These are phyloP conservation scores for Hypomontagnella monticulosa DNA, from an alignment of 495 filamentous ascomycete genomes.

Conservation along the genomic window DNA sequence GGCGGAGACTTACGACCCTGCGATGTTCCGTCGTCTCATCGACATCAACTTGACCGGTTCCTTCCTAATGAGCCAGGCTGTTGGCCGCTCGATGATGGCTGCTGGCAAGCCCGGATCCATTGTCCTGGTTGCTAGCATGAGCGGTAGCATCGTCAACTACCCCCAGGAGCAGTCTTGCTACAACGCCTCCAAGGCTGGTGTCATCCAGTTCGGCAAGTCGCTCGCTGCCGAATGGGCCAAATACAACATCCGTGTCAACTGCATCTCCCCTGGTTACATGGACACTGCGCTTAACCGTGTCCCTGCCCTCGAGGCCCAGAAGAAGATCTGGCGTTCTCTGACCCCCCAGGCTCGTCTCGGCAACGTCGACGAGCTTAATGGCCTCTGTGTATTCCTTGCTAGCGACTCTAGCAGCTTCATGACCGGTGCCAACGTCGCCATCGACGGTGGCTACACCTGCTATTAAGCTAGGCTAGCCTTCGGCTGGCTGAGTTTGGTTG, in stretches of 20 bases:
- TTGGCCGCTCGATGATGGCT: slow-evolving; percentile 72
- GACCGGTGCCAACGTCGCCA: slow-evolving; percentile 80
- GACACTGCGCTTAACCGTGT: slow-evolving; percentile 80
- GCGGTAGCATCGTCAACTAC: slow-evolving; percentile 79
- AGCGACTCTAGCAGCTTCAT: slow-evolving; percentile 79
- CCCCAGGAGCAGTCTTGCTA: slow-evolving; percentile 82
- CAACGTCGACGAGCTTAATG: slow-evolving; percentile 78
- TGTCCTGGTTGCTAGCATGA: slow-evolving; percentile 80
- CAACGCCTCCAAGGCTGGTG: slow-evolving; percentile 82
- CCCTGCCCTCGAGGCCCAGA: slow-evolving; percentile 76
- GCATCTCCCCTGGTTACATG: slow-evolving; percentile 83
- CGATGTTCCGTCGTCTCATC: slow-evolving; percentile 76
- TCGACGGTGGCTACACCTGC: slow-evolving; percentile 70
- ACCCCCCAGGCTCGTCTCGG: slow-evolving; percentile 81
- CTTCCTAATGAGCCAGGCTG: slow-evolving; percentile 73
- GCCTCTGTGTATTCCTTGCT: slow-evolving; percentile 78
- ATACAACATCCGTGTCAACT: slow-evolving; percentile 78
- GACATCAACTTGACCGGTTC: slow-evolving; percentile 81
- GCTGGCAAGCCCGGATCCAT: slow-evolving; percentile 73
- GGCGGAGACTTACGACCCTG: slow-evolving; percentile 64
- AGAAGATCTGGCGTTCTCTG: slow-evolving; percentile 78
- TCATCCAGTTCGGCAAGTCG: slow-evolving; percentile 78
- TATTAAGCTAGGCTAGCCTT: slow-evolving; percentile 44
- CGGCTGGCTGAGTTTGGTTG: slow-evolving; percentile 14
- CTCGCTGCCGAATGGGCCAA: slow-evolving; percentile 84